Evolutionary conservation across 345 rosid genomes (phyloP), one percentile per base, ranked within the genome.

Genomic region (Hibiscus syriacus): DNA sequence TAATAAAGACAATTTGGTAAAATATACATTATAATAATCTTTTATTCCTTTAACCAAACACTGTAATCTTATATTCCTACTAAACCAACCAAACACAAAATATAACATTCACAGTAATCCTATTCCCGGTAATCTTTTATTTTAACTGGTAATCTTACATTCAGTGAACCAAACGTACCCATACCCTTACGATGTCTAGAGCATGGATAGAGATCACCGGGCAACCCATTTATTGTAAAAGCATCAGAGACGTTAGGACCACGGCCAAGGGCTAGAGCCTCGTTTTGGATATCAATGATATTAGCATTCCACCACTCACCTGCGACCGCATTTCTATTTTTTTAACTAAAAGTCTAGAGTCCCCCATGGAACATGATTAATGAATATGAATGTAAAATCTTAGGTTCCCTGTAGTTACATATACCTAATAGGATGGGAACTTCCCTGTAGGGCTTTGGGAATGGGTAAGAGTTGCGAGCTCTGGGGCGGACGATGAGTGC

Each of bases 241-340:
- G 98, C 96, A 52, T 89, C 85, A 2, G 97, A 93, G 55, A 9
- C 64, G 52, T 86, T 82, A 0, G 97, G 90, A 60, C 73, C 82
- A 10, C 53, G 74, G 0, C 97, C 98, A 6, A 73, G 67, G 25
- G 89, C 92, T 9, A 68, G 19, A 0, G 86, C 94, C 9, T 77
- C 57, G 59, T 76, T 80, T 38, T 79, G 88, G 2, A 90, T 69
- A 12, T 82, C 92, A 11, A 86, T 39, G 27, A 85, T 83, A 58
- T 89, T 81, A 8, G 87, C 89, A 59, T 88, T 89, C 97, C 97
- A 87, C 96, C 96, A 93, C 76, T 90, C 97, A 22, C 97, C 93
- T 92, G 75, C 71, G 46, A 19, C 2, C 5, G 16, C 49, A 43
- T 43, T 43, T 5, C 49, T 14, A 43, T 13, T 43, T 0, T 16